Evolutionary conservation across 176 grass and related monocot species (phyloP).

Genomic region (Phoenix roebelenii): DNA sequence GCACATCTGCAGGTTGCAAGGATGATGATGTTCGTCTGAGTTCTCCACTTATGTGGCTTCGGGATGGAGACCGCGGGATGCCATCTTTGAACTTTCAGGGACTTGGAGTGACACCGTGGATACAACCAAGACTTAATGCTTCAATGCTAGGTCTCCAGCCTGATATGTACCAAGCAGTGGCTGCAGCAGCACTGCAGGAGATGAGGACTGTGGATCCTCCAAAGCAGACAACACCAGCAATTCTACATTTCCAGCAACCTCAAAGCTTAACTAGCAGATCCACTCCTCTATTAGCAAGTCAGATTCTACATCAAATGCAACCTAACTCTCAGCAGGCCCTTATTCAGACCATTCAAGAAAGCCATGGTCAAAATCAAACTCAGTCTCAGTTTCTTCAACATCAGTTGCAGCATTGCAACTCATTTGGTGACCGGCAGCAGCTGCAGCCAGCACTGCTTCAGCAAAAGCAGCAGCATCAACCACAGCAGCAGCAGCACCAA

Average conservation of each 20-base stretch:
- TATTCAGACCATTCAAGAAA: constrained; percentile 49
- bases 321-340: constrained; percentile 52
- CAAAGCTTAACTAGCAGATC: constrained; percentile 49
- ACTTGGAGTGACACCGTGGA: constrained; percentile 58
- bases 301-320: constrained; percentile 63
- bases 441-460: constrained; percentile 18
- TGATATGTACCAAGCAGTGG: constrained; percentile 85
- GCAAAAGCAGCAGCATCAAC: constrained; percentile 20
- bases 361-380: constrained; percentile 32
- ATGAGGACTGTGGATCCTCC: constrained; percentile 58
- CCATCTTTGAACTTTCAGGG: constrained; percentile 82
- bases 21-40: constrained; percentile 55
- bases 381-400: constrained; percentile 44
- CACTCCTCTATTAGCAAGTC: constrained; percentile 42
- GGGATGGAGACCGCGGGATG: constrained; percentile 45
- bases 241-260: constrained; percentile 51
- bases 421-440: constrained; percentile 26
- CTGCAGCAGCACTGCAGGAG: constrained; percentile 73
- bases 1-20: constrained; percentile 37
- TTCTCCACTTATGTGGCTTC: constrained; percentile 71
- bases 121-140: constrained; percentile 51
- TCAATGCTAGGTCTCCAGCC: constrained; percentile 51
- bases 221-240: constrained; percentile 38
- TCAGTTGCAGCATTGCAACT: constrained; percentile 47
- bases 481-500: constrained; percentile 23